Percentiles rank a stretch among this genome's conserved stretches.
phyloP scores from a whole-genome alignment of 1,284 basidiomycete species.

The Heterobasidion parviporum region DNA sequence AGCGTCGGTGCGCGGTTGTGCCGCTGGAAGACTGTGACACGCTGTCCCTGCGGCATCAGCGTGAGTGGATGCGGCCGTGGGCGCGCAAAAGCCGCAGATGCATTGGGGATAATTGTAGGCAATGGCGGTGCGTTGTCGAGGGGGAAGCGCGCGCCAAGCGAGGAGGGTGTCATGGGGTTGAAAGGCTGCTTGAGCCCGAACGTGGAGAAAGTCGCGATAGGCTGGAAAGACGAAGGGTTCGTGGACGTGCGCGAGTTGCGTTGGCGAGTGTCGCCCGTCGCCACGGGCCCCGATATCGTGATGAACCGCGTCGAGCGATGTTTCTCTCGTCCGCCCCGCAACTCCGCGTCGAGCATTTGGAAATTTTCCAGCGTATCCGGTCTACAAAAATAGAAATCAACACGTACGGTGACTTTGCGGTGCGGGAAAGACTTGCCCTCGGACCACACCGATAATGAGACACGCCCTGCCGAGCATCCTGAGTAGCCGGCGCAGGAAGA shows the following conservation, averaged over 20 bases:
- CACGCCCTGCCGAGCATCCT: constrained; percentile 43
- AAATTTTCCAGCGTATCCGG: constrained; percentile 4
- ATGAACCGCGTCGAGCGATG: not conserved
- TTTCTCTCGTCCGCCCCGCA: constrained; percentile 4
- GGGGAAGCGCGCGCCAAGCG: constrained; percentile 1
- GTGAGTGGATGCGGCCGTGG: constrained; percentile 7
- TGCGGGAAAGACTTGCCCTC: constrained; percentile 41
- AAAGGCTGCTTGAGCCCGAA: not conserved
- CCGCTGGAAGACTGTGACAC: constrained; percentile 49
- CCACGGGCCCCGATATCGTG: constrained; percentile 8
- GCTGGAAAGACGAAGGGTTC: not conserved
- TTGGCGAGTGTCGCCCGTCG: not conserved
- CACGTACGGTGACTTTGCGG: not conserved
- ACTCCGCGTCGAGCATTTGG: constrained; percentile 7
- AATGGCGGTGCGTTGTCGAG: not conserved
- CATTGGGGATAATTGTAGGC: not conserved
- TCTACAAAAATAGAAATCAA: constrained; percentile 1
- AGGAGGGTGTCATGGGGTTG: constrained; percentile 1
- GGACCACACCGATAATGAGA: constrained; percentile 51
- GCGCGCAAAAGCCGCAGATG: not conserved
- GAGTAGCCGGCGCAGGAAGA: constrained; percentile 48
- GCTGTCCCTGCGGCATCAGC: constrained; percentile 18
- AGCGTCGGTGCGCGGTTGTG: constrained; percentile 46
- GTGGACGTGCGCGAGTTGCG: not conserved
- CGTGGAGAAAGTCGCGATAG: not conserved